These are phyloP conservation scores for Penicillium cataractarum DNA, from an alignment of 495 filamentous ascomycete genomes.

Conservation along the genomic window DNA sequence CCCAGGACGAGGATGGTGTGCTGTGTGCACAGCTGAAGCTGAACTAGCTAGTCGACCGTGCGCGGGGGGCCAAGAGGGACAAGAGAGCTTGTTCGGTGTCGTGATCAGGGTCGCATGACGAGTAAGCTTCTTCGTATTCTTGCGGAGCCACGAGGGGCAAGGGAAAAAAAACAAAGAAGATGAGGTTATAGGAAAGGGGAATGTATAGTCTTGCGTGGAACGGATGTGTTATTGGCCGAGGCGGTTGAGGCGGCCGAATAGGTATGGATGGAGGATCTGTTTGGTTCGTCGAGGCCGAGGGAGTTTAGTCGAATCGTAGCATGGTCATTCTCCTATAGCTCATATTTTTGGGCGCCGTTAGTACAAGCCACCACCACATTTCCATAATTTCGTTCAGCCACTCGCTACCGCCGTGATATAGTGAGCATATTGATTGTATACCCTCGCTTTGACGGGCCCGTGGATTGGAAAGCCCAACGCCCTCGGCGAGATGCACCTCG, in stretches of 20 bases:
- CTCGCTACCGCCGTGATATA: not conserved
- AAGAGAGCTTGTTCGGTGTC: not conserved
- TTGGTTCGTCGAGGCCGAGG: not conserved
- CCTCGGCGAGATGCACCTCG: not conserved
- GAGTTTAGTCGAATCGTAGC: not conserved
- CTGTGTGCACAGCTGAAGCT: not conserved
- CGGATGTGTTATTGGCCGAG: not conserved
- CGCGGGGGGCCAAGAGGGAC: not conserved
- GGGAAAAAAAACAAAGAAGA: not conserved
- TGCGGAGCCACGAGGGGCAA: not conserved
- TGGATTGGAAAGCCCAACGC: not conserved
- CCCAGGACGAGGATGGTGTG: conserved; percentile 2
- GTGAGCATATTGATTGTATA: not conserved
- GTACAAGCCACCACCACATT: not conserved
- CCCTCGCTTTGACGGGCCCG: too few relatives aligned
- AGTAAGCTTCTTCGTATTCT: not conserved
- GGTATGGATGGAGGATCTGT: not conserved
- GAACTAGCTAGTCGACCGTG: not conserved
- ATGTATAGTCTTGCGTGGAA: not conserved
- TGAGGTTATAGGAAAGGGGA: not conserved
- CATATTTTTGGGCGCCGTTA: not conserved
- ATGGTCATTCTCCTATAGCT: not conserved
- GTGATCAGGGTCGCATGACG: conserved; percentile 1
- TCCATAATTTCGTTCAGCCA: not conserved
- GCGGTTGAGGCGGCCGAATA: conserved; percentile 1